Base-by-base conservation (phyloP, 352 stramenopile genomes). In the Phytophthora nicotianae region DNA sequence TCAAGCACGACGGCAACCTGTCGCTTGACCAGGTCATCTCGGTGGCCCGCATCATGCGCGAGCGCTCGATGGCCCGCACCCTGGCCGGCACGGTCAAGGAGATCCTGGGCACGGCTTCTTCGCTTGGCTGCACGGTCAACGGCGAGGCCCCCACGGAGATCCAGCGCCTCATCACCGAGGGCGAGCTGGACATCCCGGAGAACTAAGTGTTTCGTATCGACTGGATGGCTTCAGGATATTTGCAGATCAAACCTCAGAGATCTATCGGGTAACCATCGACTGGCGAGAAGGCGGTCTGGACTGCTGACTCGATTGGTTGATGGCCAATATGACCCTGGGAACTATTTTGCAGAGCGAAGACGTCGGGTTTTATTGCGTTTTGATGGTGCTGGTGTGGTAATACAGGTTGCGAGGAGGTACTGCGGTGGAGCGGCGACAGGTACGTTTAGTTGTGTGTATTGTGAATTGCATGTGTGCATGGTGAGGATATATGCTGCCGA, bases 1-100 rank as follows among this genome's bases (percentile, higher is more conserved):
- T 99, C 82, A 98, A 99, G 85, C 98, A 99, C 93, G 95, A 99
- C 76, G 98, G 98, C 75, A 99, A 99, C 96, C 75, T 99, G 57
- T 99, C 97, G 58, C 84, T 99, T 33, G 97, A 99, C 85, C 90
- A 99, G 81, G 88, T 99, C 41, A 99, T 99, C 68, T 87, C 98
- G 62, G 98, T 99, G 73, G 97, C 98, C 55, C 91, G 97, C 70
- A 86, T 97, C 68, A 99, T 99, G 96, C 90, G 97, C 40, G 88
- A 97, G 62, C 95, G 97, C 66, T 99, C 97, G 42, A 99, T 99
- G 93, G 97, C 98, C 16, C 91, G 93, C 62, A 92, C 79, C 35
- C 86, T 99, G 43, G 48, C 92, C 17, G 98, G 98, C 63, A 99
- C 97, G 59, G 97, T 99, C 63, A 99, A 99, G 90, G 97, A 99